Evolutionary conservation across 306 rosid genomes (phyloP).

Genomic region (Coriaria nepalensis): DNA sequence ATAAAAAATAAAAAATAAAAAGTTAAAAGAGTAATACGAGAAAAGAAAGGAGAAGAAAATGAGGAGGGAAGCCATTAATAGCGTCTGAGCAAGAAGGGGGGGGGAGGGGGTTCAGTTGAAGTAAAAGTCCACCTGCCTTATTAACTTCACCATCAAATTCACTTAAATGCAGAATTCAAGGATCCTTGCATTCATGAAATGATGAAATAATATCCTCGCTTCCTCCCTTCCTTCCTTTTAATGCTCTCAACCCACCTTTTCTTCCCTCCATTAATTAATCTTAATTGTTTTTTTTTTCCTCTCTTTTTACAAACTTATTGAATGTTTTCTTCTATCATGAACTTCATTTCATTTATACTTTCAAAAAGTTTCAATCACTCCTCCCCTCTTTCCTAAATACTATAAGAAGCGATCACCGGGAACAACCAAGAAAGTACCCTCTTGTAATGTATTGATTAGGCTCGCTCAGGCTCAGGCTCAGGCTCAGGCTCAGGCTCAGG

Average conservation of each 20-base stretch:
- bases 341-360: no score
- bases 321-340: no score
- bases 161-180: conserved; percentile 61
- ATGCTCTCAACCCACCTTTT: conserved; percentile 71
- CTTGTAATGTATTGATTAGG: no score
- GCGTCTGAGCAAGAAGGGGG: conserved; percentile 29
- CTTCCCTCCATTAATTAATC: conserved; percentile 47
- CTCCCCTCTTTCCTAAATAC: no score
- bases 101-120: conserved; percentile 21
- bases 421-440: no score
- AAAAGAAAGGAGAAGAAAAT: not conserved
- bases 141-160: conserved; percentile 53
- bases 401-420: no score
- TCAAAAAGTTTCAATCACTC: no score
- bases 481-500: no score
- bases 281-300: no score
- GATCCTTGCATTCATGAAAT: conserved; percentile 25
- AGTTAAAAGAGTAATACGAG: not conserved
- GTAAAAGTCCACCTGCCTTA: conserved; percentile 58
- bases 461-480: no score
- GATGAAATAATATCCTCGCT: conserved; percentile 21
- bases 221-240: conserved; percentile 38
- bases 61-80: conserved; percentile 31
- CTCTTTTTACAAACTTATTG: no score
- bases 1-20: not conserved